Evolutionary conservation across 495 filamentous ascomycete genomes (phyloP).

Genomic region (Neurospora sp.): DNA sequence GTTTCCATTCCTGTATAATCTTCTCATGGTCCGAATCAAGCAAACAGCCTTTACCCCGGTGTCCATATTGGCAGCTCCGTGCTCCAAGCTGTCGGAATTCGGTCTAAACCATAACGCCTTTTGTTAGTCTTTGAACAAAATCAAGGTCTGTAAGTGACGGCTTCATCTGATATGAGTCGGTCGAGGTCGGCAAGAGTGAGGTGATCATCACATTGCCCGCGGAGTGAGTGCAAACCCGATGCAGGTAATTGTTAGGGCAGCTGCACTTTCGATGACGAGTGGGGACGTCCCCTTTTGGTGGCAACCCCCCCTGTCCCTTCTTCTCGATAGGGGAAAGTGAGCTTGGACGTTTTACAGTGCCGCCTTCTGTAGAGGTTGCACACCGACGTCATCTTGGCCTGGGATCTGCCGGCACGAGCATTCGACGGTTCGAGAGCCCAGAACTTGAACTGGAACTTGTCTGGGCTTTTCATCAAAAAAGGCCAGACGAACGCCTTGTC

Average conservation of each 20-base stretch:
- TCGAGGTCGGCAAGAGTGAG: neutral
- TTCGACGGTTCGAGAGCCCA: neutral
- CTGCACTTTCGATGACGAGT: neutral
- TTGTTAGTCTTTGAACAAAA: neutral
- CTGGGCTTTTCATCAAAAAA: neutral
- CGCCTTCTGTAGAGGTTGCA: conserved; percentile 5
- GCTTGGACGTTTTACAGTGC: neutral
- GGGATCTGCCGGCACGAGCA: neutral
- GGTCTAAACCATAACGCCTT: neutral
- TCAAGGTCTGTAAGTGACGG: neutral
- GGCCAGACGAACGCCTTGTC: neutral
- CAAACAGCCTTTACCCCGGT: neutral
- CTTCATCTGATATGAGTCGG: neutral
- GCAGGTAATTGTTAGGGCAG: neutral
- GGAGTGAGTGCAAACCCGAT: neutral
- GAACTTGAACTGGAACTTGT: neutral
- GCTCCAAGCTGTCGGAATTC: neutral
- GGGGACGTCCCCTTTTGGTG: neutral
- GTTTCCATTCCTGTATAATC: neutral
- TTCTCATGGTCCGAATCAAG: neutral
- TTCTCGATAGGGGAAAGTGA: neutral
- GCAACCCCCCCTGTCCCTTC: neutral
- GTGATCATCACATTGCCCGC: neutral
- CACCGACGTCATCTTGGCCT: conserved; percentile 18
- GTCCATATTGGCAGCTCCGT: neutral